Conservation (phyloP, 257 asterid species). For the Solanum chaucha region DNA sequence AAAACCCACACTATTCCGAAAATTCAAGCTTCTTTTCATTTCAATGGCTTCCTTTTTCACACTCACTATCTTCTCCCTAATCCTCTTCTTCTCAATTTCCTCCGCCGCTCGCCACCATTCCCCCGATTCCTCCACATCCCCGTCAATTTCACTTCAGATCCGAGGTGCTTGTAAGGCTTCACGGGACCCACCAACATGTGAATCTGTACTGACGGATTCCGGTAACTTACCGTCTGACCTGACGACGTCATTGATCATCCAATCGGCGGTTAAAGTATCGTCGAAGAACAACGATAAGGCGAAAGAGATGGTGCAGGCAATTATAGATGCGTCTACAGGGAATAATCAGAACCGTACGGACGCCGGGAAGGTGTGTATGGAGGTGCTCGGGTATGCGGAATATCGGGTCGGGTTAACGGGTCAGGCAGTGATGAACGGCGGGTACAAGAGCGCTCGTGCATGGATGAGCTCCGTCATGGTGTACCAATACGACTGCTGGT, state of each 20-base stretch:
- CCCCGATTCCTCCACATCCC: constrained; percentile 2
- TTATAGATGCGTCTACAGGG: constrained; percentile 18
- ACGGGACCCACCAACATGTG: constrained; percentile 29
- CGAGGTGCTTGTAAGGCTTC: constrained; percentile 49
- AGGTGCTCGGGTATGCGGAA: constrained; percentile 25
- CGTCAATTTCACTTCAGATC: constrained; percentile 4
- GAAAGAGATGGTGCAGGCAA: constrained; percentile 22
- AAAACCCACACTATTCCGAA: background rate
- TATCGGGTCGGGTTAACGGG: constrained; percentile 17
- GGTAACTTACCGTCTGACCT: constrained; percentile 14
- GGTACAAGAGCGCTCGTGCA: constrained; percentile 53
- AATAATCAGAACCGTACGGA: constrained; percentile 36
- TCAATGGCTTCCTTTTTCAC: constrained; percentile 34
- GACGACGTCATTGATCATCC: constrained; percentile 25
- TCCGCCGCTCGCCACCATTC: constrained; percentile 8
- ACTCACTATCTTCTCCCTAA: background rate
- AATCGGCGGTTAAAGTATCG: constrained; percentile 29
- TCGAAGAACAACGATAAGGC: constrained; percentile 23
- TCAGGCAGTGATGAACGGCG: constrained; percentile 9
- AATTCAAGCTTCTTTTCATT: background rate
- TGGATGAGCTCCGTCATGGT: constrained; percentile 53
- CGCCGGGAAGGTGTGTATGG: constrained; percentile 37
- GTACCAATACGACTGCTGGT: constrained; percentile 54
- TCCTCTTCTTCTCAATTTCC: constrained; percentile 4
- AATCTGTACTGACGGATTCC: constrained; percentile 15